Percentiles rank a stretch among this genome's conserved stretches.
These are phyloP conservation scores for Pichia thaimueangensis DNA, from an alignment of 805 yeast species.

Conservation along the genomic window DNA sequence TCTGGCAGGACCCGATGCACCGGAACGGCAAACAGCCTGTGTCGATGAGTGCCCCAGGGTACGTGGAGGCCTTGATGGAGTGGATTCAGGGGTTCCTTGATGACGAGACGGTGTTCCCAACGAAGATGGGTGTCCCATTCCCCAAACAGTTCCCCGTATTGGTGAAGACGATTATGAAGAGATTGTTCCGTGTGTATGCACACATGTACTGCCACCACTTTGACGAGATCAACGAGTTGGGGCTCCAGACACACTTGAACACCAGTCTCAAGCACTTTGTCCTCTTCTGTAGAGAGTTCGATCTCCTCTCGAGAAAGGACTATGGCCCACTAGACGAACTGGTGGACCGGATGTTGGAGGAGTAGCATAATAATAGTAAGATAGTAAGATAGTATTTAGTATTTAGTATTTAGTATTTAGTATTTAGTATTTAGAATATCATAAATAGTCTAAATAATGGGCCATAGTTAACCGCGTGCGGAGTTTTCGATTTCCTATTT, in stretches of 20 bases:
- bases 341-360: slow-evolving; percentile 59
- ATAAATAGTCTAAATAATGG: too few relatives aligned
- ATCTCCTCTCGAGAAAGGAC: slow-evolving; percentile 69
- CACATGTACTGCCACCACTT: slow-evolving; percentile 98
- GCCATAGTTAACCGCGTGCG: too few relatives aligned
- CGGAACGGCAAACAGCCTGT: slow-evolving; percentile 62
- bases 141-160: slow-evolving; percentile 75
- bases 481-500: too few relatives aligned
- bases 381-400: too few relatives aligned
- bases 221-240: slow-evolving; percentile 88
- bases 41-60: slow-evolving; percentile 89
- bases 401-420: too few relatives aligned
- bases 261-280: slow-evolving; percentile 93
- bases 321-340: slow-evolving; percentile 89
- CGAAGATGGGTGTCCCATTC: slow-evolving; percentile 86
- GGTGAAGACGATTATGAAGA: slow-evolving; percentile 80
- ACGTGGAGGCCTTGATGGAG: slow-evolving; percentile 85
- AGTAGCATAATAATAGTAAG: too few relatives aligned
- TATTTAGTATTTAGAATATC: too few relatives aligned
- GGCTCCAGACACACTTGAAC: slow-evolving; percentile 85
- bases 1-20: slow-evolving; percentile 81
- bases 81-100: slow-evolving; percentile 95
- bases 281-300: slow-evolving; percentile 78
- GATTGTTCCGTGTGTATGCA: slow-evolving; percentile 91
- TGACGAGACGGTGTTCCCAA: slow-evolving; percentile 84